phyloP scores from a whole-genome alignment of 2,329 filamentous ascomycete species.

The Cytospora schulzeri region DNA sequence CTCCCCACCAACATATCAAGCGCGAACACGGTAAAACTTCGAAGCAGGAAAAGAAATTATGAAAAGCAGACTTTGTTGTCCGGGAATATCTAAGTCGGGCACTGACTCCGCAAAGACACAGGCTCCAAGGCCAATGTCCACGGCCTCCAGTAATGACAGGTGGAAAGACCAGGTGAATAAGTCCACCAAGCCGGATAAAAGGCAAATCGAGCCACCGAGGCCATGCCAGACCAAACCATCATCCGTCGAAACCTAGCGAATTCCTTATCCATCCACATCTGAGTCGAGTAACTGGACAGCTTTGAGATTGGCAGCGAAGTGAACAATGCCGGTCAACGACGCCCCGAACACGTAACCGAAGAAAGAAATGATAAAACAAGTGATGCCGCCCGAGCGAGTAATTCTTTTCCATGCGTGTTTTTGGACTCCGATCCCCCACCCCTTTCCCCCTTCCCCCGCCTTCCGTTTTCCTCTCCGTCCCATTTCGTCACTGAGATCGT shows the following conservation, averaged over 20 bases:
- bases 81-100: constrained; percentile 13
- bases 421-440: constrained; percentile 12
- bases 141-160: constrained; percentile 6
- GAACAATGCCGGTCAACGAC: not conserved
- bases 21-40: not conserved
- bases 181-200: not conserved
- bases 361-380: not conserved
- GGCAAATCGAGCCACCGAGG: not conserved
- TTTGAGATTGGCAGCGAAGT: not conserved
- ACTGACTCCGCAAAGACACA: not conserved
- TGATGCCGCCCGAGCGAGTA: constrained; percentile 18
- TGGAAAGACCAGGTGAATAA: not conserved
- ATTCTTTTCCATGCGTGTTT: constrained; percentile 11
- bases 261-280: not conserved
- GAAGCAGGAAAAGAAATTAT: not conserved
- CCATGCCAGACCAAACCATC: not conserved
- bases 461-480: not conserved
- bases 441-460: not conserved
- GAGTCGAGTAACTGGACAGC: constrained; percentile 7
- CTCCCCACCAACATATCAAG: not conserved
- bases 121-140: not conserved
- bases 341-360: not conserved
- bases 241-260: not conserved
- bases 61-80: constrained; percentile 2
- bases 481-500: constrained; percentile 14